These are phyloP conservation scores for Fusarium burgessii DNA, from an alignment of 2,329 filamentous ascomycete species.

Conservation along the genomic window DNA sequence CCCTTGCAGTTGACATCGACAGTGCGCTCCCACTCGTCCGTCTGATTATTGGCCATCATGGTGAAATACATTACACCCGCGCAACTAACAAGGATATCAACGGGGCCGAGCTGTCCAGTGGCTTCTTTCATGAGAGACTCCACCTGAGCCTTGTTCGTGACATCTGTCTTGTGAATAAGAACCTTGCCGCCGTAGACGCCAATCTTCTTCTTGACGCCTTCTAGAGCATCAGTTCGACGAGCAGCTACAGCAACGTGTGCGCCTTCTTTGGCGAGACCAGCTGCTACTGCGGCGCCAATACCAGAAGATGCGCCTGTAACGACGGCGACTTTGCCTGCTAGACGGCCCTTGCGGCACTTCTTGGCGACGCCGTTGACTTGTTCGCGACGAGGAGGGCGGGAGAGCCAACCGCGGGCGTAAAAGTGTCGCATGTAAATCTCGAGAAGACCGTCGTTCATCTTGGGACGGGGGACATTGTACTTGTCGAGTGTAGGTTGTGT, in stretches of 20 bases:
- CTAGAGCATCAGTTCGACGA: constrained; percentile 75
- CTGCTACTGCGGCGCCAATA: constrained; percentile 80
- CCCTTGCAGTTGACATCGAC: constrained; percentile 92
- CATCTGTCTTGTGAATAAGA: constrained; percentile 77
- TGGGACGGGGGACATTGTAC: constrained; percentile 71
- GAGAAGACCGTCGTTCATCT: constrained; percentile 76
- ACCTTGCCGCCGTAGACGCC: constrained; percentile 70
- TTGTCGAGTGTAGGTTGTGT: constrained; percentile 70
- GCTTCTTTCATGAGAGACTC: constrained; percentile 72
- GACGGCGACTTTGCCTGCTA: constrained; percentile 77
- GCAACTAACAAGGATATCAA: constrained; percentile 84
- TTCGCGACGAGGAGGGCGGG: constrained; percentile 67
- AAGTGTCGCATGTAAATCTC: constrained; percentile 85
- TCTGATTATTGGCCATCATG: constrained; percentile 82
- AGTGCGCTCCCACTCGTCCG: constrained; percentile 82
- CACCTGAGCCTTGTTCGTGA: constrained; percentile 75
- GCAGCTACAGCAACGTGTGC: constrained; percentile 79
- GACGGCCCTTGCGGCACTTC: constrained; percentile 62
- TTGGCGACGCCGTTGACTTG: constrained; percentile 45
- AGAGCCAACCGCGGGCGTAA: constrained; percentile 82
- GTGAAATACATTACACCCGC: constrained; percentile 92
- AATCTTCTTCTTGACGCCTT: constrained; percentile 73
- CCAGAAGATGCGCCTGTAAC: constrained; percentile 85
- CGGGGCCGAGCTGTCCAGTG: constrained; percentile 72
- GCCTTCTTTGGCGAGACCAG: constrained; percentile 76